Evolutionary conservation across 805 yeast genomes (phyloP).

Genomic region (Kuraishia molischiana): DNA sequence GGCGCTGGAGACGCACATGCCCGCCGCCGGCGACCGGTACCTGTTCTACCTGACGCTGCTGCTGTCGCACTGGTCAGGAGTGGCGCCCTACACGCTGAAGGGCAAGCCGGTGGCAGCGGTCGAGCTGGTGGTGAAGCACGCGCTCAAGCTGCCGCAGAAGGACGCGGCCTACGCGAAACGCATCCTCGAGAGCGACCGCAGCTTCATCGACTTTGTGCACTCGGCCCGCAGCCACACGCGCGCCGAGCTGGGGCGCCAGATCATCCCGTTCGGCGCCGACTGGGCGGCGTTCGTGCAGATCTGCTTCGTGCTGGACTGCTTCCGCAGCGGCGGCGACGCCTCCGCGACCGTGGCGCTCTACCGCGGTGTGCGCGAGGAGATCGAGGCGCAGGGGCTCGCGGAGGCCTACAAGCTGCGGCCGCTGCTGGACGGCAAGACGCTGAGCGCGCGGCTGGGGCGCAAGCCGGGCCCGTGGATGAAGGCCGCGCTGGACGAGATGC

Average conservation of each 20-base stretch:
- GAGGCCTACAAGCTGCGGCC: constrained; percentile 47
- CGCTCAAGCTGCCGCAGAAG: constrained; percentile 52
- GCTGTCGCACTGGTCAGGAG: constrained; percentile 37
- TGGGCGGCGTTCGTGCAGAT: constrained; percentile 31
- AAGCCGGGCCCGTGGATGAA: constrained; percentile 90
- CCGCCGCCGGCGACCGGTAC: neutral
- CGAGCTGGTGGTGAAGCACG: constrained; percentile 51
- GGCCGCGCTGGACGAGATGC: constrained; percentile 38
- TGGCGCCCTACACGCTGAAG: constrained; percentile 23
- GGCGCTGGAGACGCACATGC: constrained; percentile 10
- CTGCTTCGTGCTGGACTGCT: constrained; percentile 10
- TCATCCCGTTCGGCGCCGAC: constrained; percentile 43
- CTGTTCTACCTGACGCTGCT: constrained; percentile 39
- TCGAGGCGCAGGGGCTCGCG: constrained; percentile 25
- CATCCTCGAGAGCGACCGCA: constrained; percentile 24
- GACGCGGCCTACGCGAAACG: constrained; percentile 42
- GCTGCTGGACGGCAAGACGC: constrained; percentile 65
- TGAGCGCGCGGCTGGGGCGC: constrained; percentile 36
- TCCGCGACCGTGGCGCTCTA: constrained; percentile 18
- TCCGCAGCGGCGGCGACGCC: constrained; percentile 4
- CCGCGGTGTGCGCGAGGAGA: constrained; percentile 20
- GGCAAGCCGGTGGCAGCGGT: constrained; percentile 25
- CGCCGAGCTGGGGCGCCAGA: constrained; percentile 49
- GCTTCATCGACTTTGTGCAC: constrained; percentile 17
- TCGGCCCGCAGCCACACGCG: constrained; percentile 21